phyloP scores from a whole-genome alignment of 2,329 filamentous ascomycete species.

The Zasmidium angulare region DNA sequence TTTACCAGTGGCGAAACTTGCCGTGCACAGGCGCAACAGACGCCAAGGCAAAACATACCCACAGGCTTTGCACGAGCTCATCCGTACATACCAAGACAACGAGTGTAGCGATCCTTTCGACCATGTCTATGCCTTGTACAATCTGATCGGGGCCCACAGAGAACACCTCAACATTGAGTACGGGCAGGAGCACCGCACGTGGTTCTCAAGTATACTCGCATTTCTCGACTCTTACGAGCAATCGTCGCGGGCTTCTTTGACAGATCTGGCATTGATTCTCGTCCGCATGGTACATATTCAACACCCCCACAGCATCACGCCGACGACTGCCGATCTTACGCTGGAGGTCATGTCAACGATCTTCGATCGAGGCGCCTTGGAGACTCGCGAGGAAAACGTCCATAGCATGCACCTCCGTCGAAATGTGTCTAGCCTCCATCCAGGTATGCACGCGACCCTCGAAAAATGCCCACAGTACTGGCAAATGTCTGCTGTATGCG shows the following conservation, averaged over 20 bases:
- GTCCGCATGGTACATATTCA: background rate
- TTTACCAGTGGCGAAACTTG: background rate
- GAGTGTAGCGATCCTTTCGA: background rate
- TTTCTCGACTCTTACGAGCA: background rate
- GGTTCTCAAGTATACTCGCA: background rate
- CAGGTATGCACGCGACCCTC: background rate
- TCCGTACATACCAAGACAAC: background rate
- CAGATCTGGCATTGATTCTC: background rate
- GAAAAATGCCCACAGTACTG: background rate
- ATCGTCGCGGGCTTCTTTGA: background rate
- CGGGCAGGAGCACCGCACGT: background rate
- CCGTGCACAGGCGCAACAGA: background rate
- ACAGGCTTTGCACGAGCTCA: background rate
- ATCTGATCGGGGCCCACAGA: background rate
- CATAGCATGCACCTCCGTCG: background rate
- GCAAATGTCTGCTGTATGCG: background rate
- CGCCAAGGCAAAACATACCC: background rate
- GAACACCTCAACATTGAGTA: background rate
- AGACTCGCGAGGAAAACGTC: background rate
- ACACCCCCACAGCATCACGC: background rate
- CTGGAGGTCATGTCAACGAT: background rate
- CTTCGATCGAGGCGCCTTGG: background rate
- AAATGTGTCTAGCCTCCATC: background rate
- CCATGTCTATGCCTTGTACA: background rate
- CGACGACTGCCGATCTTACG: background rate